Base-by-base conservation (phyloP, 768 basidiomycete species). In the Tricholoma flavovirens region DNA sequence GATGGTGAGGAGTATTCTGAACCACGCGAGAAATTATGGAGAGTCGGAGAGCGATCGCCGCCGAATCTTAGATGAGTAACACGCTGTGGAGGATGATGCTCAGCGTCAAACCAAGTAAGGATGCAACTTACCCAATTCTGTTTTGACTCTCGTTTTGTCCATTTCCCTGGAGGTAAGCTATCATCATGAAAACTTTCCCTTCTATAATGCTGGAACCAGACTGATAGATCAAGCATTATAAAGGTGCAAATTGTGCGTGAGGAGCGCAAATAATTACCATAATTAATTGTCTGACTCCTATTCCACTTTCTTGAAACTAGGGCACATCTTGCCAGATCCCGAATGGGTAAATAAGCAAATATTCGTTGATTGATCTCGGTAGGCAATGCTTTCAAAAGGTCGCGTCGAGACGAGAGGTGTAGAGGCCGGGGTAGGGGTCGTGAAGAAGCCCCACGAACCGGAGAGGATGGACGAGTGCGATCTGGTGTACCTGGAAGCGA, bases 121-220 rank as follows among this genome's bases (percentile, higher is more conserved):
- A 45, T 49, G 50, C 6, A 57, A 77, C 73, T 21, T 60, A 84
- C 88, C 93, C 93, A 97, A 60, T 87, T 87, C 71, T 92, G 88
- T 68, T 93, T 97, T n/a, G 91, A 93, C 69, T 97, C 93, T 55
- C 87, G 79, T 66, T 89, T 90, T 8, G 92, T 89, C 93, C 93
- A 97, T 69, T 93, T 93, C 33, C 87, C 90, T 9, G 85, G 79
- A 3, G 88, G 87, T 49, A 90, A 68, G 56, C 81, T 84, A 29
- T 86, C 83, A 59, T 92, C 88, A 43, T 91, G 86, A 60, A 97
- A 91, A 62, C 88, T 85, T 59, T 93, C 90, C 61, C 87, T 90
- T 54, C 94, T 77, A 68, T 92, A 93, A 60, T 90, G 87, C 61
- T 90, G 88, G 74, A 95, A 97, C 94, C 94, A 97, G 9, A 96